Conservation (phyloP, 352 stramenopile species). For the Pythium aphanidermatum region DNA sequence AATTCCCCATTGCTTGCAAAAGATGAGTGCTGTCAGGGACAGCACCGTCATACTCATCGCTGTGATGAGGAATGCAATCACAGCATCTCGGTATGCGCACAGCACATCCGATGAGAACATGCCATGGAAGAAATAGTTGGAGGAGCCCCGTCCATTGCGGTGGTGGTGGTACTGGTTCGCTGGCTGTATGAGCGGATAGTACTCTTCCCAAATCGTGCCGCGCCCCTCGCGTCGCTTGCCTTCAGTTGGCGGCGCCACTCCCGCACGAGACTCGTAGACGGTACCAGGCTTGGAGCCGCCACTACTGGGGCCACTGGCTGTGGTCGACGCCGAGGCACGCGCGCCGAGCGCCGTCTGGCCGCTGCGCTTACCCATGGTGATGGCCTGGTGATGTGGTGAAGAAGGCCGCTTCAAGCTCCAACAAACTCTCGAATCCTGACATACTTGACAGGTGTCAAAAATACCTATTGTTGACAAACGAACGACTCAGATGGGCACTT, state of each 20-base stretch:
- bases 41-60: slow-evolving; percentile 77
- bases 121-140: slow-evolving; percentile 84
- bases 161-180: slow-evolving; percentile 74
- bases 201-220: slow-evolving; percentile 78
- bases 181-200: slow-evolving; percentile 84
- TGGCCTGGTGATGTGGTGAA: slow-evolving; percentile 1
- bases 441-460: background rate
- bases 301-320: background rate
- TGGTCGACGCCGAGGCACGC: too few species aligned
- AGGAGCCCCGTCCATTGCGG: slow-evolving; percentile 60
- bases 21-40: slow-evolving; percentile 72
- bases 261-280: slow-evolving; percentile 21
- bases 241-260: slow-evolving; percentile 9
- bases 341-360: slow-evolving; percentile 10
- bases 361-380: slow-evolving; percentile 19
- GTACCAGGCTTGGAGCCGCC: slow-evolving; percentile 16
- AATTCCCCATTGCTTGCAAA: slow-evolving; percentile 81
- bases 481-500: too few species aligned
- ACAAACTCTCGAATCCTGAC: background rate
- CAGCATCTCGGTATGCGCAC: slow-evolving; percentile 75
- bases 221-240: slow-evolving; percentile 14
- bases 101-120: slow-evolving; percentile 86
- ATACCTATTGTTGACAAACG: background rate
- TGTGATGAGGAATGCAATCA: slow-evolving; percentile 73
- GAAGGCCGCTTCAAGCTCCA: slow-evolving; percentile 19